Percentiles rank a stretch among this genome's conserved stretches.
Conservation (phyloP, 176 grass and related monocot species). For the Raddia guianensis region DNA sequence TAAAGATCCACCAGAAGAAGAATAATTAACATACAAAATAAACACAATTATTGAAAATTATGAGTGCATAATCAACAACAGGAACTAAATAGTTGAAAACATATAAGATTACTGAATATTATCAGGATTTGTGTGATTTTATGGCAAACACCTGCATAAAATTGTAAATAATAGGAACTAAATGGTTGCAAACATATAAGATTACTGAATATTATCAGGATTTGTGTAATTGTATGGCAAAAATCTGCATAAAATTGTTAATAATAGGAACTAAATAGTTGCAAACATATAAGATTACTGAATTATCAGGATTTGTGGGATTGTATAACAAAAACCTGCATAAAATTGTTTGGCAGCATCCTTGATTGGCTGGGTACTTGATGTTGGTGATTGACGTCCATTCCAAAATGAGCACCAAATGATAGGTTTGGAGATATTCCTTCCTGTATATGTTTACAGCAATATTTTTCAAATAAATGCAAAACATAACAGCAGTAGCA, state of each 20-base stretch:
- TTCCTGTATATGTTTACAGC: conserved; percentile 64
- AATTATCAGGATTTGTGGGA: conserved; percentile 13
- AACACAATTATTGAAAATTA: neutral
- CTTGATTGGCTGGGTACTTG: conserved; percentile 70
- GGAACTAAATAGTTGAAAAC: conserved; percentile 23
- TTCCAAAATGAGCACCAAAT: conserved; percentile 78
- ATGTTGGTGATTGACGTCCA: conserved; percentile 81
- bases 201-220: conserved; percentile 10
- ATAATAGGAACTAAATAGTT: conserved; percentile 24
- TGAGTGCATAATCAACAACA: neutral
- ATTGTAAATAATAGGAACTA: conserved; percentile 42
- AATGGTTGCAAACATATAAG: conserved; percentile 21
- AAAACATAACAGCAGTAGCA: conserved; percentile 29
- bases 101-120: conserved; percentile 5
- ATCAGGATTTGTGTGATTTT: conserved; percentile 6
- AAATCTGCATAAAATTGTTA: conserved; percentile 84
- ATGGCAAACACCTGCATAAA: conserved; percentile 71
- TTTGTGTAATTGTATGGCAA: conserved; percentile 10
- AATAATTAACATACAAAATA: conserved; percentile 27
- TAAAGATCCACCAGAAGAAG: conserved; percentile 22
- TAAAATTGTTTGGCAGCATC: conserved; percentile 64
- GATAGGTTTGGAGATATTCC: conserved; percentile 81
- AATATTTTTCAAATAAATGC: conserved; percentile 27
- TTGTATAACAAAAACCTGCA: conserved; percentile 63
- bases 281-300: conserved; percentile 10